These are phyloP conservation scores for Scalesia atractyloides DNA, from an alignment of 129 eudicot genomes.

Conservation along the genomic window DNA sequence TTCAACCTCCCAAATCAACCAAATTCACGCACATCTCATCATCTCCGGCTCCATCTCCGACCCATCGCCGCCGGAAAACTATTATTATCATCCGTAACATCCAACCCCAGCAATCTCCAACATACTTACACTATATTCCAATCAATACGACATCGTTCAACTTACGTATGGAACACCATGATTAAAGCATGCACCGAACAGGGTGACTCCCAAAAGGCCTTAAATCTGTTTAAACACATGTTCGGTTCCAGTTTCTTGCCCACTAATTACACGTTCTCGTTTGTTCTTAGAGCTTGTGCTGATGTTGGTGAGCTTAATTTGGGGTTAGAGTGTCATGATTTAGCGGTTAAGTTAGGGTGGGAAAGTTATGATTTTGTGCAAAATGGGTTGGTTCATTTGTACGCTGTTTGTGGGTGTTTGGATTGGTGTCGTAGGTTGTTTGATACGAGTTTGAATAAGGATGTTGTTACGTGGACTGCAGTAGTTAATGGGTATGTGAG, in stretches of 20 bases:
- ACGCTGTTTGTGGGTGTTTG: constrained; percentile 46
- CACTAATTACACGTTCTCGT: constrained; percentile 74
- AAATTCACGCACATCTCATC: constrained; percentile 73
- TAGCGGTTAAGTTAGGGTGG: constrained; percentile 67
- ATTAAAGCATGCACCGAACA: constrained; percentile 50
- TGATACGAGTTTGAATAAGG: constrained; percentile 48
- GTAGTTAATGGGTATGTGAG: constrained; percentile 61
- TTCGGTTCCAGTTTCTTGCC: constrained; percentile 37
- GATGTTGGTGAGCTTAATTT: constrained; percentile 41
- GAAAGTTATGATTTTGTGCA: constrained; percentile 74
- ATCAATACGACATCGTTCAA: constrained; percentile 47
- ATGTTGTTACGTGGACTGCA: constrained; percentile 74
- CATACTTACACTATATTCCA: constrained; percentile 44
- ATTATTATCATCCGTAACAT: constrained; percentile 27
- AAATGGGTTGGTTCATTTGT: constrained; percentile 76
- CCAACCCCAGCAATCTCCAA: constrained; percentile 22
- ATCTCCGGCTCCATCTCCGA: constrained; percentile 59
- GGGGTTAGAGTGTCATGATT: constrained; percentile 55
- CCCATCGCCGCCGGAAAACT: constrained; percentile 68
- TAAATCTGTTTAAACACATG: constrained; percentile 51
- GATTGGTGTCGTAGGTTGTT: constrained; percentile 54
- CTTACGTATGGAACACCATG: constrained; percentile 66
- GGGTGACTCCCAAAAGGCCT: constrained; percentile 36
- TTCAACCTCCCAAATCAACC: constrained; percentile 46
- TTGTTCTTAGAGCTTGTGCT: constrained; percentile 64